phyloP scores from a whole-genome alignment of 2,329 filamentous ascomycete species.

The Fusarium buxicola region DNA sequence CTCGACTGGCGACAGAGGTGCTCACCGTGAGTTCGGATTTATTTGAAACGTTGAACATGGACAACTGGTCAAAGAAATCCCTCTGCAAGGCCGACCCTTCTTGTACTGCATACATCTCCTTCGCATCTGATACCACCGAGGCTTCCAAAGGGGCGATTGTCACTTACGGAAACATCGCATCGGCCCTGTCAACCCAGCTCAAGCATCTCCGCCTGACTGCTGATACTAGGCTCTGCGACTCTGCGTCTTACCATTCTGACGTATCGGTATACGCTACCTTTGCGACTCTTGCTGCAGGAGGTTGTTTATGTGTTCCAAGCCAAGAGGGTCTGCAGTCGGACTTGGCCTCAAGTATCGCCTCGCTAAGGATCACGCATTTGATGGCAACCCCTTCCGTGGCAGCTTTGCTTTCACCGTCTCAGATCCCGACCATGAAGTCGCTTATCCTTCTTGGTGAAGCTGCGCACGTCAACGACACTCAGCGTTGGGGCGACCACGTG shows the following conservation, averaged over 20 bases:
- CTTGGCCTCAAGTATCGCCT: not conserved
- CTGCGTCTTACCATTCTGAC: not conserved
- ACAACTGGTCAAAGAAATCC: not conserved
- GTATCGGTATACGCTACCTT: not conserved
- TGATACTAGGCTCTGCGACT: not conserved
- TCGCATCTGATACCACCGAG: not conserved
- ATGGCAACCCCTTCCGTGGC: slow-evolving; percentile 26
- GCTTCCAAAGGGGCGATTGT: not conserved
- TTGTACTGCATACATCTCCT: not conserved
- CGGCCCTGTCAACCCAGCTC: not conserved
- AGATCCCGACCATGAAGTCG: not conserved
- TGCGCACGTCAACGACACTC: not conserved
- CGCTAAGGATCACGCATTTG: slow-evolving; percentile 14
- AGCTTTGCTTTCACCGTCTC: slow-evolving; percentile 5
- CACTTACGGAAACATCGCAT: not conserved
- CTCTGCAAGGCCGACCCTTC: not conserved
- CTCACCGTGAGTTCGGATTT: not conserved
- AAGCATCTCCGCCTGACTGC: not conserved
- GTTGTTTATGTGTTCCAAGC: not conserved
- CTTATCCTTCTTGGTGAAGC: not conserved
- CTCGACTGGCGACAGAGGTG: not conserved
- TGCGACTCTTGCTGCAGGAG: not conserved
- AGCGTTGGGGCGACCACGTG: not conserved
- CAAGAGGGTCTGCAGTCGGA: not conserved
- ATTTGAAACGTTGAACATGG: not conserved